phyloP scores from a whole-genome alignment of 163 green algal species.

The Scenedesmus sp. region DNA sequence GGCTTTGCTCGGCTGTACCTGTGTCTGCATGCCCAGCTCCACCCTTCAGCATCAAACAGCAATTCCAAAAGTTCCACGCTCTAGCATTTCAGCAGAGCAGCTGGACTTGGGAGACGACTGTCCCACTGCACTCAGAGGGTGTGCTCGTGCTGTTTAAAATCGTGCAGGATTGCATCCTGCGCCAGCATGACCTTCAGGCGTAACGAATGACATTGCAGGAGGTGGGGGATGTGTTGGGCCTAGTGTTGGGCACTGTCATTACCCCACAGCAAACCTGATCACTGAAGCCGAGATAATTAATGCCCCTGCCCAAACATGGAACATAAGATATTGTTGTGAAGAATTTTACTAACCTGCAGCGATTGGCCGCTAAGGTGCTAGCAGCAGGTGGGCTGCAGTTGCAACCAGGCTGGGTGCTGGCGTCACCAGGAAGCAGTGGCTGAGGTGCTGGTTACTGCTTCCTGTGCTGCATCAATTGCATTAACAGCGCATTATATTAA shows the following conservation, averaged over 20 bases:
- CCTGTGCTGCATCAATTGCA: no score
- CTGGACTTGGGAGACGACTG: not conserved
- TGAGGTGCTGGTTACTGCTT: no score
- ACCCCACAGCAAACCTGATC: no score
- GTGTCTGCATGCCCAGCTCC: not conserved
- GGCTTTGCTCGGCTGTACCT: not conserved
- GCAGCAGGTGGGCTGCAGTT: no score
- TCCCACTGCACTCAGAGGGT: not conserved
- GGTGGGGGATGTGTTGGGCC: not conserved
- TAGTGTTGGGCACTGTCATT: not conserved
- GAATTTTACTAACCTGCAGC: no score
- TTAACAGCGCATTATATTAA: no score
- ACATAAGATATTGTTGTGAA: no score
- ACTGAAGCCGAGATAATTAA: no score
- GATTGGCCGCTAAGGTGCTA: no score
- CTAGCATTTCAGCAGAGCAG: constrained; percentile 4
- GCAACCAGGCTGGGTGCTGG: no score
- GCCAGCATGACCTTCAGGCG: not conserved
- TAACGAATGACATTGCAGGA: not conserved
- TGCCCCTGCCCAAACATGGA: no score
- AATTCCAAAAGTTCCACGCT: not conserved
- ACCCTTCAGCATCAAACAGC: not conserved
- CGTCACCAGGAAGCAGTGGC: no score
- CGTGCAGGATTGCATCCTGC: not conserved
- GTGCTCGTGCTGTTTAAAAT: not conserved